Conservation (phyloP, 768 basidiomycete species). For the Rhizopogon roseolus region DNA sequence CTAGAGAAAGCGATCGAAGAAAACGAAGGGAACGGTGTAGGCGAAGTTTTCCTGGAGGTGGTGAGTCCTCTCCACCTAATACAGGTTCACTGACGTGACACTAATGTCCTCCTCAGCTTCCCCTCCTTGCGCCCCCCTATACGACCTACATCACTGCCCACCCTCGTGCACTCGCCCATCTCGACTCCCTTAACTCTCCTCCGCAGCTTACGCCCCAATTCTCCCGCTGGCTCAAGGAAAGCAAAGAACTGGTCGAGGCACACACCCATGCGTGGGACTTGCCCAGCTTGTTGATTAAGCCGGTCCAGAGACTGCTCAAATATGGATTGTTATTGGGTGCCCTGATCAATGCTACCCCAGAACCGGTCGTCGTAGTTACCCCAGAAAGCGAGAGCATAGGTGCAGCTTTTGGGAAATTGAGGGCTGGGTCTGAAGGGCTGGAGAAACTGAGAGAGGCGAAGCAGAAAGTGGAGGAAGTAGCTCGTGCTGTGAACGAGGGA, state of each 20-base stretch:
- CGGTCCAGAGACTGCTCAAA: slow-evolving; percentile 93
- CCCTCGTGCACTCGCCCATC: slow-evolving; percentile 66
- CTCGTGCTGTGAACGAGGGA: slow-evolving; percentile 74
- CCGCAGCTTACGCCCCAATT: slow-evolving; percentile 37
- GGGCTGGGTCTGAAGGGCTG: slow-evolving; percentile 1
- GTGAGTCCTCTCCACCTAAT: slow-evolving; percentile 37
- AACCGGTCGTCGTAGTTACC: slow-evolving; percentile 22
- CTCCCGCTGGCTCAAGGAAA: slow-evolving; percentile 58
- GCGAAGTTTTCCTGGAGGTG: slow-evolving; percentile 61
- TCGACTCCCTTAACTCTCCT: slow-evolving; percentile 39
- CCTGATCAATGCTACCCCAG: slow-evolving; percentile 71
- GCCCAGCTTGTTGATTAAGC: slow-evolving; percentile 91
- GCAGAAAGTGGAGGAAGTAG: slow-evolving; percentile 63
- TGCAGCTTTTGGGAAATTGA: slow-evolving; percentile 11
- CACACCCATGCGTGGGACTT: slow-evolving; percentile 91
- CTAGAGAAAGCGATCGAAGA: slow-evolving; percentile 65
- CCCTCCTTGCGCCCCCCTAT: slow-evolving; percentile 67
- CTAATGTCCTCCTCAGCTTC: slow-evolving; percentile 40
- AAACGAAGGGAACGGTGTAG: slow-evolving; percentile 67
- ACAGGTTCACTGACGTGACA: not conserved
- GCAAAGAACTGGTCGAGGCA: slow-evolving; percentile 59
- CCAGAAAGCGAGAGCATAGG: not conserved
- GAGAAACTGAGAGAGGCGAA: slow-evolving; percentile 49
- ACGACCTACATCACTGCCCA: slow-evolving; percentile 81
- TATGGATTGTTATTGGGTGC: slow-evolving; percentile 83